Base-by-base conservation (phyloP, 2,329 filamentous ascomycete genomes). In the Ophiostoma ips region DNA sequence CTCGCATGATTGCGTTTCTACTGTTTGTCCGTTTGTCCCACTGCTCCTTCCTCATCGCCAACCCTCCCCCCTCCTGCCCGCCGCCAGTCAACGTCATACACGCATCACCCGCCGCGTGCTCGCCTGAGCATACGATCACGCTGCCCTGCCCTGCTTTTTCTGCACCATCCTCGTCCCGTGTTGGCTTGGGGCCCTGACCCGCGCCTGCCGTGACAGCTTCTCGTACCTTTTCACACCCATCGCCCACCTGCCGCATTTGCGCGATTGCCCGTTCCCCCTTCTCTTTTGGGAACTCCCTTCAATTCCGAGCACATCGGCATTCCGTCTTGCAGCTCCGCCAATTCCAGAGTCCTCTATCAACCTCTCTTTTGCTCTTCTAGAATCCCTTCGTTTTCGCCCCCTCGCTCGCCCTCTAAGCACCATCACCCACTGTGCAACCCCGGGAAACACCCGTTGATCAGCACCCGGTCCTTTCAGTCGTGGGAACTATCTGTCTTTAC, bases 181-280 rank as follows among this genome's bases (percentile, higher is more conserved):
- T 19, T 49, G 50, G 36, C 50, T 49, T 52, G 50, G 49, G n/a
- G 50, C 35, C 46, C 33, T 48, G 50, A 30, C 40, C 30, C 46
- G 50, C 41, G 24, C 46, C 46, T 40, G 34, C 41, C 18, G 24
- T 34, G n/a, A 21, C 43, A 46, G 33, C 16, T 13, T 16, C 34
- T 5, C 47, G 9, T 34, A n/a, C n/a, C n/a, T 24, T 43, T 45
- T 37, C 40, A 24, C 31, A 46, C 15, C 31, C 28, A 21, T 38
- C 16, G 34, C 16, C 7, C 4, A 46, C 16, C 11, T 34, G 30
- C 31, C n/a, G n/a, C n/a, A n/a, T 16, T 37, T 37, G 33, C 33
- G 33, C 5, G 3, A n/a, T n/a, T 37, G 12, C 35, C 13, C 35
- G 24, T 8, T 13, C 16, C 4, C 45, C 36, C 45, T 19, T 30